Evolutionary conservation across 108 stramenopile species (phyloP).

Genomic region (Nitzschia sp.): DNA sequence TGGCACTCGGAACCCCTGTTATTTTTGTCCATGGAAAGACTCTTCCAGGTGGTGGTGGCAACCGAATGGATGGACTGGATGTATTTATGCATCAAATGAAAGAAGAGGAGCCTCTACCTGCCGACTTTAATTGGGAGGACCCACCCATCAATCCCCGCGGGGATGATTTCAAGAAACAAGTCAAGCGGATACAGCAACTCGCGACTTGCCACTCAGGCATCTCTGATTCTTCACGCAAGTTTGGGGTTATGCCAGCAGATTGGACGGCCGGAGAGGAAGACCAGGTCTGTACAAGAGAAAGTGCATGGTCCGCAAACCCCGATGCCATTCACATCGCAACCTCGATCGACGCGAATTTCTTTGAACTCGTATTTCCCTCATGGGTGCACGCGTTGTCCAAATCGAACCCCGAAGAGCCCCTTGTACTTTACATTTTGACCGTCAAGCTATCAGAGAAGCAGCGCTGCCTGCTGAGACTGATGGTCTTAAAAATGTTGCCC

Average conservation of each 20-base stretch:
- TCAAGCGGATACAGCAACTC: not conserved
- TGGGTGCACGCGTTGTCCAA: slow-evolving; percentile 1
- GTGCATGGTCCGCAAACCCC: not conserved
- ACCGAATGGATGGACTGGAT: slow-evolving; percentile 9
- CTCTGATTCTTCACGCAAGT: not conserved
- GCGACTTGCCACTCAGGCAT: not conserved
- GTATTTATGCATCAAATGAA: slow-evolving; percentile 1
- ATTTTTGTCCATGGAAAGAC: slow-evolving; percentile 4
- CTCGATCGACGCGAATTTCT: not conserved
- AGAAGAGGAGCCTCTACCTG: not conserved
- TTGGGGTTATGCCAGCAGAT: not conserved
- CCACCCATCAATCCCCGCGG: slow-evolving; percentile 3
- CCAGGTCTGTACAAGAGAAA: slow-evolving; percentile 2
- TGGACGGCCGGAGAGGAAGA: slow-evolving; percentile 4
- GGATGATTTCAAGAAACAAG: not conserved
- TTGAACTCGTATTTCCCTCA: not conserved
- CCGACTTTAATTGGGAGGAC: slow-evolving; percentile 9
- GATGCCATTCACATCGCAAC: slow-evolving; percentile 11
- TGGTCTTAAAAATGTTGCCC: slow-evolving; percentile 3
- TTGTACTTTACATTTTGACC: slow-evolving; percentile 4
- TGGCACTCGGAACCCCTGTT: slow-evolving; percentile 13
- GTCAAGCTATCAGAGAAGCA: not conserved
- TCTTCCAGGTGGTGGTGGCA: slow-evolving; percentile 19
- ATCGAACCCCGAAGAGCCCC: not conserved
- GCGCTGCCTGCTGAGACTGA: not conserved